Conservation (phyloP, 345 rosid species). For the Lumnitzera racemosa region DNA sequence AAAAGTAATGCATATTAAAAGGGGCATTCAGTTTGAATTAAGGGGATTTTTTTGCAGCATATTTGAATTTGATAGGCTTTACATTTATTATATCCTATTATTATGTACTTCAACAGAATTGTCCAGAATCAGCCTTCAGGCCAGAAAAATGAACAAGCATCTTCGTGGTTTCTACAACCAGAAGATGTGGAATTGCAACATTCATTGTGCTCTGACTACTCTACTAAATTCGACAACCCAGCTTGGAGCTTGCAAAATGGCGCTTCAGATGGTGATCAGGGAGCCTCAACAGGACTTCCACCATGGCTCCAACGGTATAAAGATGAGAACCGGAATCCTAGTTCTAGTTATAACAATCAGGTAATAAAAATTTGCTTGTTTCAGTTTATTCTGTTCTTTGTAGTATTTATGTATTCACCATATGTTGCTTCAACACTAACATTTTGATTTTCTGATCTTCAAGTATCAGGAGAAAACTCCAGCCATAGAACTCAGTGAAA, state of each 20-base stretch:
- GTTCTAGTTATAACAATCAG: constrained; percentile 16
- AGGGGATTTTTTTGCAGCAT: too few relatives aligned
- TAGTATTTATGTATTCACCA: neutral
- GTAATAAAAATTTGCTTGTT: constrained; percentile 24
- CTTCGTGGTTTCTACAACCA: too few relatives aligned
- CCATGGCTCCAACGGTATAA: constrained; percentile 77
- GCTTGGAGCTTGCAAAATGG: constrained; percentile 24
- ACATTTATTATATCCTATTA: too few relatives aligned
- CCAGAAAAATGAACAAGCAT: too few relatives aligned
- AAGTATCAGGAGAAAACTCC: constrained; percentile 35
- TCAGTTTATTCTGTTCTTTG: neutral
- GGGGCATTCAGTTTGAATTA: too few relatives aligned
- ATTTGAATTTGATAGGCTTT: too few relatives aligned
- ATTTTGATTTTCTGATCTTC: neutral
- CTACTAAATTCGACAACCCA: constrained; percentile 36
- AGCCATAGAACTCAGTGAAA: constrained; percentile 46
- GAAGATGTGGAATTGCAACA: too few relatives aligned
- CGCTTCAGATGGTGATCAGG: constrained; percentile 21
- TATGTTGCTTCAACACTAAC: neutral
- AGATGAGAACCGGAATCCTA: constrained; percentile 32
- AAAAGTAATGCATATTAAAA: too few relatives aligned
- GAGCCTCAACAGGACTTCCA: constrained; percentile 40
- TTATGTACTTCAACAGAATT: too few relatives aligned
- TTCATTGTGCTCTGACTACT: neutral
- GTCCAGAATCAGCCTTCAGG: too few relatives aligned